A percentile compares a stretch with the other conserved stretches of the same genome.
Evolutionary conservation across 2,329 filamentous ascomycete genomes (phyloP).

Genomic region (Stachybotrys chlorohalonatus): DNA sequence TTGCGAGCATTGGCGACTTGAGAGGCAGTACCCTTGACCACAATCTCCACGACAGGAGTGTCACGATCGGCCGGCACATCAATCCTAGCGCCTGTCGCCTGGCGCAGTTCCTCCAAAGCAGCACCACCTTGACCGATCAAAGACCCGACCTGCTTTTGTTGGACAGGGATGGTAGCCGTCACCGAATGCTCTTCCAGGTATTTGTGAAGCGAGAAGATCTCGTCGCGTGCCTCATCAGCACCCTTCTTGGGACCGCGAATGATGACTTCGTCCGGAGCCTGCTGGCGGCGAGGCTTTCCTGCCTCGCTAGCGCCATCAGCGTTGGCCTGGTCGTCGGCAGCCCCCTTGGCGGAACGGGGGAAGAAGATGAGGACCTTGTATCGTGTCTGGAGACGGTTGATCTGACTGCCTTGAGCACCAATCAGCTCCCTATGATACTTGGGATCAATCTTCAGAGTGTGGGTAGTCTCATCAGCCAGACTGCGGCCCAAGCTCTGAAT

Average conservation of each 20-base stretch:
- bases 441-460: slow-evolving; percentile 80
- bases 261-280: slow-evolving; percentile 79
- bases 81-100: slow-evolving; percentile 77
- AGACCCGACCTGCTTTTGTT: slow-evolving; percentile 87
- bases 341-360: slow-evolving; percentile 55
- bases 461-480: slow-evolving; percentile 83
- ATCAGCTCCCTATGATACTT: slow-evolving; percentile 94
- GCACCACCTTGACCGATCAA: slow-evolving; percentile 85
- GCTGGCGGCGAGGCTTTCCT: slow-evolving; percentile 57
- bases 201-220: slow-evolving; percentile 80
- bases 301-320: slow-evolving; percentile 61
- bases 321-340: slow-evolving; percentile 57
- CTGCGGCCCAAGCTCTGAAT: slow-evolving; percentile 73
- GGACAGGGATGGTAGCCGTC: slow-evolving; percentile 70
- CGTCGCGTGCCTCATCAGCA: slow-evolving; percentile 83
- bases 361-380: slow-evolving; percentile 97
- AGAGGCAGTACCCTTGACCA: slow-evolving; percentile 83
- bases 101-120: slow-evolving; percentile 83
- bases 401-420: slow-evolving; percentile 75
- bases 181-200: slow-evolving; percentile 85
- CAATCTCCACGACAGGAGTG: slow-evolving; percentile 70
- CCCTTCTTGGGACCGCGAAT: slow-evolving; percentile 89
- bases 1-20: slow-evolving; percentile 90
- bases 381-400: slow-evolving; percentile 83
- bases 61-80: slow-evolving; percentile 81